A percentile compares a stretch with the other conserved stretches of the same genome.
Evolutionary conservation across 371 early-diverging fungal genomes (phyloP).

Genomic region (Dinochytrium kinnereticum): DNA sequence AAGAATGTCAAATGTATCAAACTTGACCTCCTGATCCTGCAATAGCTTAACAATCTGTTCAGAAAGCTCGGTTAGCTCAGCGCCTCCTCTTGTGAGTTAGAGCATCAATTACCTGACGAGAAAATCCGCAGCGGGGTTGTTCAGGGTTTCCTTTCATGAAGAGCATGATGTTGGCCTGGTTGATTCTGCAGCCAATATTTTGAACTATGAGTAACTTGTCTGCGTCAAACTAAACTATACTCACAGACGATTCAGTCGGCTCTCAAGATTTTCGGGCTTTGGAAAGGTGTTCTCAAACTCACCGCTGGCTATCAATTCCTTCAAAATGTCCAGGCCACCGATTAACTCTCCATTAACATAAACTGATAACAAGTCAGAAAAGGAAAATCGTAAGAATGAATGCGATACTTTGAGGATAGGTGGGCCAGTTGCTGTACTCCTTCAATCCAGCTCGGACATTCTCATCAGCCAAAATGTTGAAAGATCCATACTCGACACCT

Average conservation of each 20-base stretch:
- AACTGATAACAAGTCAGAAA: constrained; percentile 43
- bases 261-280: constrained; percentile 74
- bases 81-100: not conserved
- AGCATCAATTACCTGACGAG: constrained; percentile 62
- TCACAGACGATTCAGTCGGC: constrained; percentile 69
- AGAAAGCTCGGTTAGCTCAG: constrained; percentile 25
- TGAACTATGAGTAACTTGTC: no score
- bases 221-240: constrained; percentile 16
- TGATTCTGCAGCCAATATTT: constrained; percentile 29
- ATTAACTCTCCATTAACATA: constrained; percentile 86
- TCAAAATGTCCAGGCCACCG: constrained; percentile 91
- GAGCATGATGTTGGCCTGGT: constrained; percentile 53
- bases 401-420: constrained; percentile 74
- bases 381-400: constrained; percentile 9
- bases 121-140: constrained; percentile 86
- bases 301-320: constrained; percentile 78
- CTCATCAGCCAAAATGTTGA: constrained; percentile 90
- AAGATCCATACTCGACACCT: constrained; percentile 73
- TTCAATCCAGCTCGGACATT: constrained; percentile 80
- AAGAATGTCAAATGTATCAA: constrained; percentile 82
- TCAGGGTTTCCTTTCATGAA: constrained; percentile 96
- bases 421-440: constrained; percentile 87
- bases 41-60: constrained; percentile 56
- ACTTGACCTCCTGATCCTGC: constrained; percentile 72
- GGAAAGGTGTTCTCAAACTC: constrained; percentile 76